Conservation (phyloP, 805 yeast species). For the Blastobotrys peoriensis region DNA sequence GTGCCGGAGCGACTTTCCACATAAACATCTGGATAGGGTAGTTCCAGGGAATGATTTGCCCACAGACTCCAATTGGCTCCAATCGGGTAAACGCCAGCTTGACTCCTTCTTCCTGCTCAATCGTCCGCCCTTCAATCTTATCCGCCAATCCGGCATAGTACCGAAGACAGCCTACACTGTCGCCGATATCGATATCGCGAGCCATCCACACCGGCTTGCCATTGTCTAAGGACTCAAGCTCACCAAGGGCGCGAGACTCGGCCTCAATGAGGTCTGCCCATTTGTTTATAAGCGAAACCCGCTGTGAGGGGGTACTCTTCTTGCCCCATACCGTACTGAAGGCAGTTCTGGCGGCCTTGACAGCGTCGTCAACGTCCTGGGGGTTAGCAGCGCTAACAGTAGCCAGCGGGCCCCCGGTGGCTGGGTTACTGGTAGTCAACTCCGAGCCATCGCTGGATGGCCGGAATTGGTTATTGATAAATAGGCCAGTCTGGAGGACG, state of each 20-base stretch:
- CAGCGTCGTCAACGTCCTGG: constrained; percentile 75
- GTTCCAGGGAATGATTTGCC: constrained; percentile 67
- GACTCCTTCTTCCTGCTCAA: constrained; percentile 66
- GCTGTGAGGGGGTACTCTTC: constrained; percentile 53
- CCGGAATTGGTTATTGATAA: constrained; percentile 78
- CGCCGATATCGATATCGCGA: constrained; percentile 45
- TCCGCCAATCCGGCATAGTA: constrained; percentile 73
- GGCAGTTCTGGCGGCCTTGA: constrained; percentile 72
- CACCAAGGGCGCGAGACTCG: constrained; percentile 64
- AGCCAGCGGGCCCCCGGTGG: constrained; percentile 48
- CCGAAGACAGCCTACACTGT: constrained; percentile 48
- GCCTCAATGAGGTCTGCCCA: constrained; percentile 74
- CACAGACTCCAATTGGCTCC: constrained; percentile 62
- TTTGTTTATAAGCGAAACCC: constrained; percentile 57
- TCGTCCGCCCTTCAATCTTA: constrained; percentile 52
- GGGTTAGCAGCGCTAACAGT: constrained; percentile 63
- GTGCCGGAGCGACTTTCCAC: constrained; percentile 78
- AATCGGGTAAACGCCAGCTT: constrained; percentile 62
- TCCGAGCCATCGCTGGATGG: constrained; percentile 47
- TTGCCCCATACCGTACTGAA: constrained; percentile 70
- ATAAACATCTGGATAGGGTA: constrained; percentile 64
- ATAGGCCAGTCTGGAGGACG: constrained; percentile 79
- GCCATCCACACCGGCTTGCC: constrained; percentile 62
- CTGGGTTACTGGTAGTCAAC: constrained; percentile 39
- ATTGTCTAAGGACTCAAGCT: constrained; percentile 80